Base-by-base conservation (phyloP, 1,284 basidiomycete species). In the Cutaneotrichosporon daszewskae region DNA sequence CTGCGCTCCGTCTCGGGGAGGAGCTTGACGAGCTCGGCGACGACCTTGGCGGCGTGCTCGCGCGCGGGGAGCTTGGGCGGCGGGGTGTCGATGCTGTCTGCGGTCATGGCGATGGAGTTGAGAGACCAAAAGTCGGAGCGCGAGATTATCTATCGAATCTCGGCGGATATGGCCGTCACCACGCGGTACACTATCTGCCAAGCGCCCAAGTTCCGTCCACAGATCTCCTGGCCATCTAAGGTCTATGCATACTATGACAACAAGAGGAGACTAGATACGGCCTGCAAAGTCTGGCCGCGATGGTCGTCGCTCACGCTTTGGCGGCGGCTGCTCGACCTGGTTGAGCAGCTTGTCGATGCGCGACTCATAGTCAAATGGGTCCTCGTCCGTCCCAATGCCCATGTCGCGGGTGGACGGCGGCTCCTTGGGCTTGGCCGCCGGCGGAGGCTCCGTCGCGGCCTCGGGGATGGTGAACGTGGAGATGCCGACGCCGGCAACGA, bases 1-100 rank as follows among this genome's bases (percentile, higher is more conserved):
- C 25, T 33, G n/a, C 51, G 52, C 18, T 59, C 47, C 2, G 32
- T 40, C 14, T 54, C 49, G 3, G 61, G 57, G 10, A 66, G 37
- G 14, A 60, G 45, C 37, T 58, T 56, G 19, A 40, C 26, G 14
- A 72, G 58, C 48, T 66, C 58, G 11, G 22, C 28, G 28, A 62
- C 52, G 24, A 68, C 48, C 50, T 69, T 69, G 32, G 32, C 20
- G 5, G 69, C 65, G 50, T 72, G 71, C 19, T 43, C 41, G 36
- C 62, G 53, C 4, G 67, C 68, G 23, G 69, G 65, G 35, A 60
- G 59, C 47, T 60, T 62, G 37, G 38, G 13, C n/a, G 23, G 22
- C 1, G 32, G 26, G 3, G 36, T 23, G 11, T 27, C 9, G 20
- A 12, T 11, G 13, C 33, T 38, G 24, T 35, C 36, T 27, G 37